These are phyloP conservation scores for Neonectria magnoliae DNA, from an alignment of 2,329 filamentous ascomycete species.

Conservation along the genomic window DNA sequence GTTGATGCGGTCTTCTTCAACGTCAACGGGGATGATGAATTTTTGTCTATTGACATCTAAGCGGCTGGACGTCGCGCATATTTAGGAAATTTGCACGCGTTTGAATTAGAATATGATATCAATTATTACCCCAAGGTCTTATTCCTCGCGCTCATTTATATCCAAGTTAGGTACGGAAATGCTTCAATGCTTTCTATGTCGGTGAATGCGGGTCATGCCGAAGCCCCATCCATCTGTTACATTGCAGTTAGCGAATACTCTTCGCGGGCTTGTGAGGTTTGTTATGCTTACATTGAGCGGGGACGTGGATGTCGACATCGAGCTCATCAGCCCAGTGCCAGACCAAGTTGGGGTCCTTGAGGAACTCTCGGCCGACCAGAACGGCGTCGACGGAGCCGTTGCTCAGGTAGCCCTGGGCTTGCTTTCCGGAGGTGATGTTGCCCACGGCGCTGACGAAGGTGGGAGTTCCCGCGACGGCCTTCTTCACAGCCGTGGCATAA, in stretches of 20 bases:
- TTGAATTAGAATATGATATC: slow-evolving; percentile 9
- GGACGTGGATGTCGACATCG: slow-evolving; percentile 54
- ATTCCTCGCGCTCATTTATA: not conserved
- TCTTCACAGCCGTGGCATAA: slow-evolving; percentile 73
- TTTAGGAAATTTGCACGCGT: slow-evolving; percentile 10
- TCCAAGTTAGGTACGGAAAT: not conserved
- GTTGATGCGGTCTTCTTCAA: slow-evolving; percentile 29
- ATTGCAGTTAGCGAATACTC: slow-evolving; percentile 1
- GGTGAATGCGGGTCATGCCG: slow-evolving; percentile 39
- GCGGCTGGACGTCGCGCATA: not conserved
- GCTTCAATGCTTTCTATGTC: slow-evolving; percentile 34
- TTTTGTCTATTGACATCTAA: slow-evolving; percentile 24
- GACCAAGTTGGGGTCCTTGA: slow-evolving; percentile 65
- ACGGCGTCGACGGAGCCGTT: slow-evolving; percentile 57
- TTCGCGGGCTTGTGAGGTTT: not conserved
- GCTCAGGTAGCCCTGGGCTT: slow-evolving; percentile 58
- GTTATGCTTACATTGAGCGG: slow-evolving; percentile 46
- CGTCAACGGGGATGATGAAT: slow-evolving; percentile 24
- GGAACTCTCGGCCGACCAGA: slow-evolving; percentile 61
- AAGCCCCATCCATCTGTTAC: slow-evolving; percentile 40
- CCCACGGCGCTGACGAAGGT: slow-evolving; percentile 56
- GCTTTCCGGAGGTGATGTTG: slow-evolving; percentile 52
- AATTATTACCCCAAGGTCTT: not conserved
- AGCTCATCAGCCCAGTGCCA: slow-evolving; percentile 64
- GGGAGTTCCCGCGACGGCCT: slow-evolving; percentile 68